These are phyloP conservation scores for Phytophthora rubi DNA, from an alignment of 352 stramenopile species.

Conservation along the genomic window DNA sequence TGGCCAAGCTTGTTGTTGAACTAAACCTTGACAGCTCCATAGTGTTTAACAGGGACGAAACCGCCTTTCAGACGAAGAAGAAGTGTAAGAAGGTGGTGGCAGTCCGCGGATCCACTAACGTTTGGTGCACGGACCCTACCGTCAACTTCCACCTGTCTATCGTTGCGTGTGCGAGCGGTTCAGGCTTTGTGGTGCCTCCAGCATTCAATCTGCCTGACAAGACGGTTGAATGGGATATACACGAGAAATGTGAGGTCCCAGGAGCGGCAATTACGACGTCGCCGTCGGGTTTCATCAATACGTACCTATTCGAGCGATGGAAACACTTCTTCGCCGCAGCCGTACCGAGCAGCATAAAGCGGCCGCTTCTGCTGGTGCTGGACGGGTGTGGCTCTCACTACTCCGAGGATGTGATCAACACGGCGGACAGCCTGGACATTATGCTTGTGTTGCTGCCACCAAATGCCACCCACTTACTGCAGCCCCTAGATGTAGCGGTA, in stretches of 20 bases:
- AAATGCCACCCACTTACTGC: no score
- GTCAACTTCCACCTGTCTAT: conserved; percentile 2
- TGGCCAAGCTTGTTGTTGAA: conserved; percentile 17
- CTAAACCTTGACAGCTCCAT: no score
- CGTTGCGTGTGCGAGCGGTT: neutral
- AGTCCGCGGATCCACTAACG: neutral
- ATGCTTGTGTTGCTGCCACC: no score
- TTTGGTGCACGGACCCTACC: conserved; percentile 3
- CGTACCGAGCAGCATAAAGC: no score
- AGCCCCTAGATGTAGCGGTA: neutral
- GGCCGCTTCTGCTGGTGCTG: neutral
- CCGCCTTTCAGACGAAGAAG: neutral
- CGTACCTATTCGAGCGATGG: no score
- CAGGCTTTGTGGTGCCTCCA: no score
- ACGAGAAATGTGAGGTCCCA: no score
- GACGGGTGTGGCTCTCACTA: neutral
- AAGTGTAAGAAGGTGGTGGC: neutral
- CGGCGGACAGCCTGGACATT: neutral
- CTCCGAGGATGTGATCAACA: neutral
- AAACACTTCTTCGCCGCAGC: no score
- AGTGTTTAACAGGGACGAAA: conserved; percentile 1
- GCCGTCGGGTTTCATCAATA: no score
- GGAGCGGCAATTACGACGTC: no score
- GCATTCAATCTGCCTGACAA: no score
- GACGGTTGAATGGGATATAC: no score